Evolutionary conservation across 23 red algal genomes (phyloP).

Genomic region (Gracilariopsis chorda): DNA sequence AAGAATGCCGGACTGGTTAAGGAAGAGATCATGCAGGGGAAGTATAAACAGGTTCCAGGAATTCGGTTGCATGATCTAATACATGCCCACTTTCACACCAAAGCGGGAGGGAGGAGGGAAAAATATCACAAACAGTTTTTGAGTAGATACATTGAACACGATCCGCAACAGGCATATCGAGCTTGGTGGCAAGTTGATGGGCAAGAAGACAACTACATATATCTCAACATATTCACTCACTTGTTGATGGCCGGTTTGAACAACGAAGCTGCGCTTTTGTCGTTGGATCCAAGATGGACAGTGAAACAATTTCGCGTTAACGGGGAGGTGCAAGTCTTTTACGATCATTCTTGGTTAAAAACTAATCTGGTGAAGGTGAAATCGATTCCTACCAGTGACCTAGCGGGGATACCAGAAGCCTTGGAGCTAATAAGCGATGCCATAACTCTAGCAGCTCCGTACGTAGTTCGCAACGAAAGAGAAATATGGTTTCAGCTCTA

Average conservation of each 20-base stretch:
- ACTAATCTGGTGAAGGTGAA: background rate
- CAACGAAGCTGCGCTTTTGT: background rate
- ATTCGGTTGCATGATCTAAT: background rate
- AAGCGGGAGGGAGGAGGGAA: background rate
- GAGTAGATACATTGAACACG: background rate
- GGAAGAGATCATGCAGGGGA: background rate
- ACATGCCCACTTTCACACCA: background rate
- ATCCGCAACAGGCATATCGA: background rate
- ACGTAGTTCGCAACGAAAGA: background rate
- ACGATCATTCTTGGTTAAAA: background rate
- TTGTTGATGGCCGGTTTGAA: background rate
- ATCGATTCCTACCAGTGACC: background rate
- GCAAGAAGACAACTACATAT: background rate
- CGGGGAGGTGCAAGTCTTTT: background rate
- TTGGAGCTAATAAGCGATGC: background rate
- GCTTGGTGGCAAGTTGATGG: background rate
- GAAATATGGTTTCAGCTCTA: background rate
- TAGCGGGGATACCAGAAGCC: background rate
- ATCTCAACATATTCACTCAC: background rate
- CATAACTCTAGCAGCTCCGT: background rate
- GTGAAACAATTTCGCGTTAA: background rate
- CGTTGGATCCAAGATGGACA: background rate
- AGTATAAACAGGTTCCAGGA: background rate
- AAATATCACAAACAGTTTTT: background rate
- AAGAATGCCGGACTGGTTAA: background rate